These are phyloP conservation scores for Clavispora fructus DNA, from an alignment of 805 yeast species.

Conservation along the genomic window DNA sequence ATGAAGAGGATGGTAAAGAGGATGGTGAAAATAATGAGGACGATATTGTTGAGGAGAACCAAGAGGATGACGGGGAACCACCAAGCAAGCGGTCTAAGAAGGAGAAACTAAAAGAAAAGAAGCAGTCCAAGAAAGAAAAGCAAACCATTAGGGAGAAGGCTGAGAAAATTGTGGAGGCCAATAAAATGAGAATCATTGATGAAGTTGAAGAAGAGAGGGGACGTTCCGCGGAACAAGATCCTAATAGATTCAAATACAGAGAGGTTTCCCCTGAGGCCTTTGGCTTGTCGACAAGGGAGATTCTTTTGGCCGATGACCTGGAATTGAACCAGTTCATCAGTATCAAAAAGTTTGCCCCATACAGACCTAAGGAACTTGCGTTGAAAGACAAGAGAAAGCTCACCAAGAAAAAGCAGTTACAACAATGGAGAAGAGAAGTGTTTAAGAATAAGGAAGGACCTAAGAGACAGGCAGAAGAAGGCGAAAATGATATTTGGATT, in stretches of 20 bases:
- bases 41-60: neutral
- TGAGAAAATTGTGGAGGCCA: constrained; percentile 71
- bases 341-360: constrained; percentile 89
- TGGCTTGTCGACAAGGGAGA: constrained; percentile 83
- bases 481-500: constrained; percentile 35
- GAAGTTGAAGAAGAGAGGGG: constrained; percentile 64
- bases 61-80: constrained; percentile 19
- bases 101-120: constrained; percentile 54
- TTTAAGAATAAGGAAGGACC: constrained; percentile 60
- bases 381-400: constrained; percentile 78
- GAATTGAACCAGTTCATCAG: constrained; percentile 82
- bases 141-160: constrained; percentile 61
- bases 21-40: constrained; percentile 3
- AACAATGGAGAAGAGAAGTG: constrained; percentile 85
- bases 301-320: constrained; percentile 82
- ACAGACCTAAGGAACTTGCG: constrained; percentile 67
- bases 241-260: constrained; percentile 70
- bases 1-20: constrained; percentile 5
- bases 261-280: constrained; percentile 93
- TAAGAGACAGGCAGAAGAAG: constrained; percentile 26
- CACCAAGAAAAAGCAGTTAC: constrained; percentile 73
- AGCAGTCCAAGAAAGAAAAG: constrained; percentile 56
- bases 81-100: constrained; percentile 43
- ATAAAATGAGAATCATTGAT: constrained; percentile 58
- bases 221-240: constrained; percentile 38